Percentiles rank a stretch among this genome's conserved stretches.
Evolutionary conservation across 352 stramenopile species (phyloP).

Genomic region (Phytopythium cucurbitacearum): DNA sequence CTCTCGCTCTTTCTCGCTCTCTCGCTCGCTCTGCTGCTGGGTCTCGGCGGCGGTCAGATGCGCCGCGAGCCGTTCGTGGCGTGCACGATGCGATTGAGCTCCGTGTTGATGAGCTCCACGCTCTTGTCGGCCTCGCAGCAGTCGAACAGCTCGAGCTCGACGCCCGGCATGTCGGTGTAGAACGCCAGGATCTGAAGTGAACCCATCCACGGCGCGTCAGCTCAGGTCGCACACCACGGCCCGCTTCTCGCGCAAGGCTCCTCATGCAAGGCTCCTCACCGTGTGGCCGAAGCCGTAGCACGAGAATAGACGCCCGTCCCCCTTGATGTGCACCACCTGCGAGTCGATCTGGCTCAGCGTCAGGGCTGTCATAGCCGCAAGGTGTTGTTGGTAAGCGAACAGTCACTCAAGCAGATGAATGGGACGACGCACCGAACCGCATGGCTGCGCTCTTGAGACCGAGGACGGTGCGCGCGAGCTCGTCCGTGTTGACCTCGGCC

Average conservation of each 20-base stretch:
- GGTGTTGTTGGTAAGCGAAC: neutral
- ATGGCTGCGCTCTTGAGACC: conserved; percentile 73
- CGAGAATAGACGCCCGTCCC: conserved; percentile 81
- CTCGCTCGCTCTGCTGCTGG: no score
- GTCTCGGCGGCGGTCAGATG: conserved; percentile 12
- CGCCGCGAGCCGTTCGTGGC: conserved; percentile 25
- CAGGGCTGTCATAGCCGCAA: conserved; percentile 25
- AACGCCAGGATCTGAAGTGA: conserved; percentile 73
- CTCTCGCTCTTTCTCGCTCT: no score
- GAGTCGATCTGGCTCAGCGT: conserved; percentile 82
- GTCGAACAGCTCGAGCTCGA: conserved; percentile 77
- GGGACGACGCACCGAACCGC: conserved; percentile 59
- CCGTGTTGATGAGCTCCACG: conserved; percentile 68
- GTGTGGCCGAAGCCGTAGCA: conserved; percentile 75
- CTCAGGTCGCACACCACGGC: neutral
- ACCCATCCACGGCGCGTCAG: neutral
- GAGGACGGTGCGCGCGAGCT: conserved; percentile 74
- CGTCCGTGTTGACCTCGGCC: conserved; percentile 61
- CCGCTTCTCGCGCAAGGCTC: no score
- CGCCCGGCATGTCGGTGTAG: conserved; percentile 74
- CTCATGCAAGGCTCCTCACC: conserved; percentile 20
- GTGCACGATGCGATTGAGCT: conserved; percentile 72
- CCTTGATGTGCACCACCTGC: conserved; percentile 80
- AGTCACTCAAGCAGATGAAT: neutral
- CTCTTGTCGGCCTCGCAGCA: conserved; percentile 73